phyloP scores from a whole-genome alignment of 371 early-diverging fungal species.

The Apophysomyces trapeziformis region DNA sequence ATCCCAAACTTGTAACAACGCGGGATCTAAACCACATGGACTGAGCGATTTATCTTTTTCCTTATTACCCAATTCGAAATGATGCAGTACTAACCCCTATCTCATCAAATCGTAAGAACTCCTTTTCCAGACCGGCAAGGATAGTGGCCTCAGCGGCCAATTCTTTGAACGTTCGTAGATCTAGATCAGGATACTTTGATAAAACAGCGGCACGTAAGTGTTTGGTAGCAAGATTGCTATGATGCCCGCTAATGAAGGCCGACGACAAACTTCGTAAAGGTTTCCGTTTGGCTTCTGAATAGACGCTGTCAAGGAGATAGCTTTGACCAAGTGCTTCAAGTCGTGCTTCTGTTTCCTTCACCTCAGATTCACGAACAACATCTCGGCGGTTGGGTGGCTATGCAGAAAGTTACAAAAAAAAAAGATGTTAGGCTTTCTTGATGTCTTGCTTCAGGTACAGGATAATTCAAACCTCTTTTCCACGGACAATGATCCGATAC shows the following conservation, averaged over 20 bases:
- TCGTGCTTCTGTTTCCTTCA: conserved; percentile 23
- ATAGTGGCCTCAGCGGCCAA: conserved; percentile 46
- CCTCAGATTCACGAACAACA: conserved; percentile 30
- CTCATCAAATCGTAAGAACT: conserved; percentile 61
- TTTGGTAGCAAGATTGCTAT: conserved; percentile 19
- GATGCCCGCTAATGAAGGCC: conserved; percentile 6
- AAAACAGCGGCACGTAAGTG: conserved; percentile 35
- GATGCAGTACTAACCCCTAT: conserved; percentile 38
- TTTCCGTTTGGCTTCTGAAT: conserved; percentile 16
- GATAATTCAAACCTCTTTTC: conserved; percentile 25
- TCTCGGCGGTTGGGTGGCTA: conserved; percentile 15
- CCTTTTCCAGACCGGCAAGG: conserved; percentile 58
- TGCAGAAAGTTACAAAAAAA: not conserved
- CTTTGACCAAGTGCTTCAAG: conserved; percentile 21
- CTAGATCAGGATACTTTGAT: conserved; percentile 30
- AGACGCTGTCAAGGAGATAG: conserved; percentile 15
- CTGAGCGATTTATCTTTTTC: not conserved
- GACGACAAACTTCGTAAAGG: conserved; percentile 16
- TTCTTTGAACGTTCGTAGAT: conserved; percentile 36
- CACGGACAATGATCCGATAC: conserved; percentile 45
- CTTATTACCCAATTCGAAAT: conserved; percentile 16
- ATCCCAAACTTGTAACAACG: conserved; percentile 84
- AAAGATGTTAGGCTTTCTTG: not conserved
- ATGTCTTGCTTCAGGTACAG: conserved; percentile 3
- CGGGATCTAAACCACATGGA: conserved; percentile 49